Conservation (phyloP, 1,284 basidiomycete genomes). For the Sparassis latifolia region DNA sequence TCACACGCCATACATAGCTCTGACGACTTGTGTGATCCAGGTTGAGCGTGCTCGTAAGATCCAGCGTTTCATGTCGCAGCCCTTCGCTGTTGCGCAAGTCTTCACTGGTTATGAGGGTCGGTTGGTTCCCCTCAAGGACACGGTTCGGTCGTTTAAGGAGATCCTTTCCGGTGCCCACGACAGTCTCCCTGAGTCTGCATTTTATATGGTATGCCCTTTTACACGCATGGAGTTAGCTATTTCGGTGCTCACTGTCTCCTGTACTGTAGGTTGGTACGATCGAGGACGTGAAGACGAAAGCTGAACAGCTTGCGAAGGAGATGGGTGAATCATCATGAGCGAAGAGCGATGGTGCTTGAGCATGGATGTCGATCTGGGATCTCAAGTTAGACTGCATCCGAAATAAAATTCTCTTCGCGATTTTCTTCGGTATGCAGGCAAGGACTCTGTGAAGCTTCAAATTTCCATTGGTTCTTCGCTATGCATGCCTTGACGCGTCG, state of each 20-base stretch:
- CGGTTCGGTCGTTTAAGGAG: slow-evolving; percentile 91
- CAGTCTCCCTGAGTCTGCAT: slow-evolving; percentile 86
- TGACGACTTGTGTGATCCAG: slow-evolving; percentile 27
- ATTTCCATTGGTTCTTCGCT: no score
- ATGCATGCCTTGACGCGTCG: no score
- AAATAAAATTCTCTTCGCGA: slow-evolving; percentile 14
- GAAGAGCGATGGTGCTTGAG: slow-evolving; percentile 8
- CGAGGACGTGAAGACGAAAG: slow-evolving; percentile 94
- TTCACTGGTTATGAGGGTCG: slow-evolving; percentile 99
- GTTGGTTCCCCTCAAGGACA: slow-evolving; percentile 91
- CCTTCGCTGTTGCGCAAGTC: slow-evolving; percentile 98
- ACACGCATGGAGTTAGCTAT: neutral
- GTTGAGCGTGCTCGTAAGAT: slow-evolving; percentile 88
- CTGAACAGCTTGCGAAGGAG: slow-evolving; percentile 92
- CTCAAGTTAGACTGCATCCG: slow-evolving; percentile 14
- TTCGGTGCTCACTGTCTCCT: neutral
- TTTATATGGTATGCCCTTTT: slow-evolving; percentile 68
- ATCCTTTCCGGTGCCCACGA: slow-evolving; percentile 91
- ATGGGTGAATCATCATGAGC: slow-evolving; percentile 53
- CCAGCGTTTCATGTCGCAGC: slow-evolving; percentile 98
- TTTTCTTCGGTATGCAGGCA: no score
- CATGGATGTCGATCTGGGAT: slow-evolving; percentile 16
- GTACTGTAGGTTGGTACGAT: slow-evolving; percentile 68
- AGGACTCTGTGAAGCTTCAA: no score
- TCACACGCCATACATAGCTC: neutral